Percentiles rank a stretch among this genome's conserved stretches.
Evolutionary conservation across 1,139 yeast species (phyloP).

Genomic region (Nematodospora anomalae): DNA sequence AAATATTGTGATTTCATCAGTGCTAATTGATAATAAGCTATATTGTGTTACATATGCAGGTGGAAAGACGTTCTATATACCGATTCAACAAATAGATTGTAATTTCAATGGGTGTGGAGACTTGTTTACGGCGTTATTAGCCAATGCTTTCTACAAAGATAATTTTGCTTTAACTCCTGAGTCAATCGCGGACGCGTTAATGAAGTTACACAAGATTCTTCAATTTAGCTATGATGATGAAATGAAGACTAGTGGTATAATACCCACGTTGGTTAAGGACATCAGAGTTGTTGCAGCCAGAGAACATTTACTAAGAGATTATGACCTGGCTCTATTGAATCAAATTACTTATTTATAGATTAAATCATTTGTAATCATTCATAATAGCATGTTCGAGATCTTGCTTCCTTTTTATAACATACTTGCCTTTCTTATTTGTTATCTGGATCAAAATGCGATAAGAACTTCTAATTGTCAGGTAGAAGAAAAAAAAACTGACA

Average conservation of each 20-base stretch:
- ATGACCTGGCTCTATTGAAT: slow-evolving; percentile 6
- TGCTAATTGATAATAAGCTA: slow-evolving; percentile 28
- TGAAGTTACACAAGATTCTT: slow-evolving; percentile 32
- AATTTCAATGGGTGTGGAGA: slow-evolving; percentile 50
- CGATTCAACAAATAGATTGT: slow-evolving; percentile 34
- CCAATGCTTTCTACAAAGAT: slow-evolving; percentile 30
- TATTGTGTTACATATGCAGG: slow-evolving; percentile 34
- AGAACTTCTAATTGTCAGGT: too few species aligned
- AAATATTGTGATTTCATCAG: slow-evolving; percentile 38
- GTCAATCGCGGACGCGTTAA: slow-evolving; percentile 29
- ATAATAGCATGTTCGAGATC: too few species aligned
- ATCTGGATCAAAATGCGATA: too few species aligned
- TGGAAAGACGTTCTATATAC: slow-evolving; percentile 25
- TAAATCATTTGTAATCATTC: too few species aligned
- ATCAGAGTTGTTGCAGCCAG: slow-evolving; percentile 32
- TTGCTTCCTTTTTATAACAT: too few species aligned
- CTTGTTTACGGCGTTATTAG: slow-evolving; percentile 41
- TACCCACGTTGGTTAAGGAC: slow-evolving; percentile 28
- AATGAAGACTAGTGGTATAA: slow-evolving; percentile 11
- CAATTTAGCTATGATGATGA: slow-evolving; percentile 29
- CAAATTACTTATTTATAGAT: not conserved
- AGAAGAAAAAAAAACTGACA: too few species aligned
- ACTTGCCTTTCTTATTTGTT: too few species aligned
- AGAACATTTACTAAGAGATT: slow-evolving; percentile 16
- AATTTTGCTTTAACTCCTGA: slow-evolving; percentile 23